Conservation (phyloP, 1,139 yeast species). For the Meyerozyma athensensis region DNA sequence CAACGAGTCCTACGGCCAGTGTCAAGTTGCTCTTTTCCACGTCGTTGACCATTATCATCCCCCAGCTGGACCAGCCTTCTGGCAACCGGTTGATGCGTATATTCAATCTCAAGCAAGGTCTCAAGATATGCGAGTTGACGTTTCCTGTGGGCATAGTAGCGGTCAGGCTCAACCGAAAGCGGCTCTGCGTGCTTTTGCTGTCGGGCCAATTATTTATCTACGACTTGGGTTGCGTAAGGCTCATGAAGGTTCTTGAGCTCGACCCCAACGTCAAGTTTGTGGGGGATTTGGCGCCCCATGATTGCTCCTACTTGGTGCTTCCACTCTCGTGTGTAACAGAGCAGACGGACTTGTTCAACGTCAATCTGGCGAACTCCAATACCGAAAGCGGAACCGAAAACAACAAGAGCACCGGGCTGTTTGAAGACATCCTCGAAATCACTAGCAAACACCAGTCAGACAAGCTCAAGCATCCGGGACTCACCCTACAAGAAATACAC, state of each 20-base stretch:
- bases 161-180: conserved; percentile 60
- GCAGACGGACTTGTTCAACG: conserved; percentile 28
- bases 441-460: conserved; percentile 18
- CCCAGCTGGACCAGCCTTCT: conserved; percentile 35
- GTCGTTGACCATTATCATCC: conserved; percentile 62
- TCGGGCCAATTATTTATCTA: conserved; percentile 63
- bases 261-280: conserved; percentile 23
- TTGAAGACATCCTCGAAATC: conserved; percentile 16
- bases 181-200: conserved; percentile 57
- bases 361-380: conserved; percentile 9
- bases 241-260: conserved; percentile 58
- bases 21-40: conserved; percentile 67
- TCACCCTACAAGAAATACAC: conserved; percentile 25
- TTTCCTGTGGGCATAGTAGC: conserved; percentile 61
- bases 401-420: conserved; percentile 5
- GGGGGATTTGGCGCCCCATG: conserved; percentile 49
- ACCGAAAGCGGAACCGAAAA: conserved; percentile 12
- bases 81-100: conserved; percentile 53
- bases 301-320: conserved; percentile 42
- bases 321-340: conserved; percentile 26
- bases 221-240: conserved; percentile 68
- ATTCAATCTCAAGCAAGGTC: conserved; percentile 61
- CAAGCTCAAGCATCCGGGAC: conserved; percentile 8
- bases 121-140: conserved; percentile 65
- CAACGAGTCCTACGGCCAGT: conserved; percentile 23